Evolutionary conservation across 2,329 filamentous ascomycete species (phyloP), one percentile per base, ranked within the genome.

Genomic region (Domatiomyces catenatus): DNA sequence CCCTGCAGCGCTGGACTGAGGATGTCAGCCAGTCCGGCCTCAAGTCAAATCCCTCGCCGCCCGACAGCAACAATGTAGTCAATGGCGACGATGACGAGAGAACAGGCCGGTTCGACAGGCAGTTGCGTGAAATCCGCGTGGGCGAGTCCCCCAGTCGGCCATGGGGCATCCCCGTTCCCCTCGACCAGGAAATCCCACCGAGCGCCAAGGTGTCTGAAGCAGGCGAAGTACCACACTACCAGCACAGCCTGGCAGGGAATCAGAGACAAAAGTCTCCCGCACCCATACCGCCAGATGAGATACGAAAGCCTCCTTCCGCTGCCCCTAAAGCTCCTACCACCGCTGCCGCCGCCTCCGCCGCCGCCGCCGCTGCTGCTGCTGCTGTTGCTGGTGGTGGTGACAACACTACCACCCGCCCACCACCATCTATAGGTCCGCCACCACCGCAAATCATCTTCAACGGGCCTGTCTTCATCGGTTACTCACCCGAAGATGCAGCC

Each of bases 391-490:
- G 3, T 28, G 18, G 5, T 17, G 45, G 6, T 12, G 8, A 24
- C 17, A 18, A 36, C 17, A 17, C 19, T 18, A 24, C 45, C 20
- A 15, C 46, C 56, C 44, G 17, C 54, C 51, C 15, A 45, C 18
- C 39, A 50, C 43, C 43, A 5, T 20, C 43, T 45, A 24, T 20
- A 10, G 17, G 50, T 54, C 49, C 54, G 54, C 46, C 19, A 28
- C 46, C 61, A 8, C 77, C 85, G 8, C 82, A 84, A 59, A 84
- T 95, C 77, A 73, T 93, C 0, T 94, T 95, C 62, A 94, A 86
- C 7, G 90, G 90, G 0, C 90, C 90, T 0, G 88, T 95, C 0
- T 95, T 95, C 62, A 86, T 96, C 60, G 90, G 90, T 0, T 95
- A 94, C 61, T 80, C 83, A 8, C 77, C 87, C 54, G 86, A 93